Evolutionary conservation across 2,329 filamentous ascomycete genomes (phyloP), one percentile per base, ranked within the genome.

Genomic region (Arachnopeziza araneosa): DNA sequence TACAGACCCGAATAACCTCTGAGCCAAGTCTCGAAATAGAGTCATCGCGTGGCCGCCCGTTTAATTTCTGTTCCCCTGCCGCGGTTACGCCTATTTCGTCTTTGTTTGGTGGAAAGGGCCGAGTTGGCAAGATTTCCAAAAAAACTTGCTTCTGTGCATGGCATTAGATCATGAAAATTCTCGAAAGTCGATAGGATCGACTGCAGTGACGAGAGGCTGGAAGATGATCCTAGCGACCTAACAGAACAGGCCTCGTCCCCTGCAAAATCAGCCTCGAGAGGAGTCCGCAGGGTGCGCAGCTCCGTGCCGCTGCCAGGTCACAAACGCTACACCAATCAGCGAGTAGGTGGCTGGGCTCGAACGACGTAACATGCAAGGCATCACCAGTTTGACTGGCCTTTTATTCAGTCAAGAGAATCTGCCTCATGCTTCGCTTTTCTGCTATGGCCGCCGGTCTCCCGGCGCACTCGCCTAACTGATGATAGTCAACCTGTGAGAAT

Each of bases 321-420:
- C 55, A 52, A 58, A 24, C 51, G 51, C 53, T 54, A 56, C 52
- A 24, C 56, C 56, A 58, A 58, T 58, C 56, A 57, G 24, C 55
- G 48, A n/a, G 23, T 26, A 3, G 24, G 30, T 53, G 50, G 49
- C 53, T 57, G 30, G 56, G 23, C 56, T 52, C 23, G 21, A 57
- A 32, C 56, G 50, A 53, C 50, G 50, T 54, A 30, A 48, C 57
- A 52, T 44, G 36, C 36, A 30, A 58, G 21, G 44, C 60, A 63
- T 61, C 60, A 58, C 57, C 55, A 63, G 55, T 60, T 21, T 62
- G 64, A 64, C 63, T 60, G 66, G 58, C 62, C 56, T 62, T n/a
- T 57, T 52, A 17, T 52, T 26, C 19, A 50, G 24, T 44, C 48
- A 44, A 44, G 36, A 44, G 17, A 44, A 44, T 24, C 2, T 21